These are phyloP conservation scores for Lasiodiplodia theobromae DNA, from an alignment of 2,329 filamentous ascomycete genomes.

Conservation along the genomic window DNA sequence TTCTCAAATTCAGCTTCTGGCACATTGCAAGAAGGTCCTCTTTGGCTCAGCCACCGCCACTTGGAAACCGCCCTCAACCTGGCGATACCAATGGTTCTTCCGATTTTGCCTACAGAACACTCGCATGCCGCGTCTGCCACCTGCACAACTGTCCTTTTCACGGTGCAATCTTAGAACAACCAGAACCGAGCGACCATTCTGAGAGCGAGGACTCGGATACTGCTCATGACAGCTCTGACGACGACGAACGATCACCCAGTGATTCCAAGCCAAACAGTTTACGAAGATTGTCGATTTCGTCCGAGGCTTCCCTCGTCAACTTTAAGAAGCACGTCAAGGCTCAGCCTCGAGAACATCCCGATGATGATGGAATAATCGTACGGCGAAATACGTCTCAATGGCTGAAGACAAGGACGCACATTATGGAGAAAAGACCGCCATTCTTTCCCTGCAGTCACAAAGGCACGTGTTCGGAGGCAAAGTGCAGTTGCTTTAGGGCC, in stretches of 20 bases:
- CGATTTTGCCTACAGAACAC: constrained; percentile 35
- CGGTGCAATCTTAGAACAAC: constrained; percentile 47
- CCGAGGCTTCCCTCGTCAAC: constrained; percentile 16
- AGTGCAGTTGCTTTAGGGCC: constrained; percentile 68
- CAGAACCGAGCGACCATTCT: constrained; percentile 14
- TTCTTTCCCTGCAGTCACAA: constrained; percentile 73
- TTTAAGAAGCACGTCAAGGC: constrained; percentile 35
- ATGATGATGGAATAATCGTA: neutral
- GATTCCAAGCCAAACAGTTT: neutral
- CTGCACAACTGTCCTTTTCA: constrained; percentile 51
- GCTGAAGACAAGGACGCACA: constrained; percentile 54
- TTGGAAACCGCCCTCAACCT: neutral
- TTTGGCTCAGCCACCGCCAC: constrained; percentile 33
- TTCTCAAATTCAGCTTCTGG: constrained; percentile 49
- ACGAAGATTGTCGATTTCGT: constrained; percentile 7
- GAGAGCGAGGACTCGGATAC: constrained; percentile 8
- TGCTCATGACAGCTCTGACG: constrained; percentile 29
- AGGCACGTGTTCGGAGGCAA: constrained; percentile 65
- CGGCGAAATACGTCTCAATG: constrained; percentile 32
- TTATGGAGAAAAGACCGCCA: constrained; percentile 63
- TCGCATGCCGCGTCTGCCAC: constrained; percentile 43
- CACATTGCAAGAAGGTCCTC: constrained; percentile 44
- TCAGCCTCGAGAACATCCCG: constrained; percentile 28
- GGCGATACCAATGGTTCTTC: constrained; percentile 9
- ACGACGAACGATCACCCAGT: neutral